Conservation (phyloP, 129 eudicot genomes). For the Pittosporum tobira region DNA sequence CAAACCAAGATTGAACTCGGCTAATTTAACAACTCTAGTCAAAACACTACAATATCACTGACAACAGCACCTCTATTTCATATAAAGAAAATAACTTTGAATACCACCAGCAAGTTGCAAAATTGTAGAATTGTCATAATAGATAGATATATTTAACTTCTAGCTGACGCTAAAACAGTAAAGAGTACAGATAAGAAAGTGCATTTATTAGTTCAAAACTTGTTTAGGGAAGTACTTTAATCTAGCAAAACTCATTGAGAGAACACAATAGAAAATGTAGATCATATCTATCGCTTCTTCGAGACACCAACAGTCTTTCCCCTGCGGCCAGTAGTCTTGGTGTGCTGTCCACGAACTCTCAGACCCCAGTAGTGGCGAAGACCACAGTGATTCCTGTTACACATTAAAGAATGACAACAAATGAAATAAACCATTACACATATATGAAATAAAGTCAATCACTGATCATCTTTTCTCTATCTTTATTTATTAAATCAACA, state of each 20-base stretch:
- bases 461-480: no score
- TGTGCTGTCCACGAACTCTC: constrained; percentile 60
- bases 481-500: no score
- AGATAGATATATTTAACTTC: not conserved
- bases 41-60: no score
- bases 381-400: constrained; percentile 59
- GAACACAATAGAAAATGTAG: not conserved
- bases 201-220: not conserved
- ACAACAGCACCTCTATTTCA: no score
- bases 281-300: constrained; percentile 48
- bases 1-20: no score
- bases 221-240: not conserved
- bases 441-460: no score
- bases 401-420: not conserved
- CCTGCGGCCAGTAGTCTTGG: constrained; percentile 54
- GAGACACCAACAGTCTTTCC: constrained; percentile 77
- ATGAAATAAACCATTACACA: not conserved
- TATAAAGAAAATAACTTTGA: no score
- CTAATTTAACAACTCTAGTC: no score
- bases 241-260: not conserved
- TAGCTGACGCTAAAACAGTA: not conserved
- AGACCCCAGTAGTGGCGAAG: constrained; percentile 70
- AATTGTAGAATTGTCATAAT: not conserved
- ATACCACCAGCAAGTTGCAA: not conserved
- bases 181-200: not conserved